These are phyloP conservation scores for Quercus lobata DNA, from an alignment of 331 rosid species.

Conservation along the genomic window DNA sequence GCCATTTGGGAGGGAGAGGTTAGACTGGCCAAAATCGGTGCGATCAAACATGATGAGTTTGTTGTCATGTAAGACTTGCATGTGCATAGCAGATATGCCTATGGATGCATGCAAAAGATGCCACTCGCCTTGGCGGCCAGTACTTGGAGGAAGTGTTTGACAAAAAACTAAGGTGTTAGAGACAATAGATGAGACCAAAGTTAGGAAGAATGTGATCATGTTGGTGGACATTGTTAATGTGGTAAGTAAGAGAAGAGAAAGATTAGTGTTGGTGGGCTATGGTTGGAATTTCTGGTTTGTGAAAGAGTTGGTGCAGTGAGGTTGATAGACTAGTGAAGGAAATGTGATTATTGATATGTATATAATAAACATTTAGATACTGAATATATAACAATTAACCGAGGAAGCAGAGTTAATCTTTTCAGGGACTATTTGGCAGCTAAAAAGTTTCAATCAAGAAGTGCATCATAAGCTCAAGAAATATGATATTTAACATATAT, in stretches of 20 bases:
- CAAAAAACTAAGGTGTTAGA: neutral
- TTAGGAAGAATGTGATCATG: conserved; percentile 10
- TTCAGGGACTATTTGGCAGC: conserved; percentile 20
- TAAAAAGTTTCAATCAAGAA: conserved; percentile 10
- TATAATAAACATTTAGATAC: neutral
- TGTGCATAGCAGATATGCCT: conserved; percentile 84
- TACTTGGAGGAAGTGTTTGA: conserved; percentile 6
- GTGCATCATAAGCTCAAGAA: conserved; percentile 25
- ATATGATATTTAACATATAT: conserved; percentile 3
- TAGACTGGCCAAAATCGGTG: conserved; percentile 59
- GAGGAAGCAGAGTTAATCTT: conserved; percentile 8
- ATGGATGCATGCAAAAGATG: conserved; percentile 42
- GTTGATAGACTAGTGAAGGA: conserved; percentile 1
- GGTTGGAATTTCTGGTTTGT: conserved; percentile 26
- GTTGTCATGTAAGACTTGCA: conserved; percentile 60
- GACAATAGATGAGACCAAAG: conserved; percentile 3
- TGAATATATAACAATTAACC: neutral
- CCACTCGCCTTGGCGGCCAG: conserved; percentile 47
- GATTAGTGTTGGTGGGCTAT: conserved; percentile 19
- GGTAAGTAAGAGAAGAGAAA: neutral
- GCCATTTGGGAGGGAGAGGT: conserved; percentile 43
- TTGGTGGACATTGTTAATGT: conserved; percentile 5
- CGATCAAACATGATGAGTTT: conserved; percentile 59
- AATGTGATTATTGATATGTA: conserved; percentile 1
- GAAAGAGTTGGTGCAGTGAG: conserved; percentile 14